phyloP scores from a whole-genome alignment of 306 rosid species.

The Pyrus pyrifolia region DNA sequence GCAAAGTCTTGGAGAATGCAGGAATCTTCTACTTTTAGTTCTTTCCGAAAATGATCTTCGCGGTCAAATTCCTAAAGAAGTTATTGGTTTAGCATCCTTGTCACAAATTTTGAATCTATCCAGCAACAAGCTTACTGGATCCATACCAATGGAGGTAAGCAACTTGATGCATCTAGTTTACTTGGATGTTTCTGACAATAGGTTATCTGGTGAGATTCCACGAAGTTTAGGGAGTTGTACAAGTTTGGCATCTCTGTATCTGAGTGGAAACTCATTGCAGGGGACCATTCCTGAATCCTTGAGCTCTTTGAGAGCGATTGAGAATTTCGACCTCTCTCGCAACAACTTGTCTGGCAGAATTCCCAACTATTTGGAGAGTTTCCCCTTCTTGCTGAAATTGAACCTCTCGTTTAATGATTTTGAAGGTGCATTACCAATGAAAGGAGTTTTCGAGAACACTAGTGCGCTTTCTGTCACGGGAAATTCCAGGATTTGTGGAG shows the following conservation, averaged over 20 bases:
- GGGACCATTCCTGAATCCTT: constrained; percentile 19
- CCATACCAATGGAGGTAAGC: constrained; percentile 11
- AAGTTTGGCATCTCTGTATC: background rate
- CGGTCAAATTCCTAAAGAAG: constrained; percentile 16
- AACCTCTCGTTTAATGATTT: constrained; percentile 25
- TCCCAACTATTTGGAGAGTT: background rate
- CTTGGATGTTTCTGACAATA: constrained; percentile 13
- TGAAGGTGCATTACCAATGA: constrained; percentile 10
- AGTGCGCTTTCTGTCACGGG: constrained; percentile 10
- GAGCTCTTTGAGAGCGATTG: constrained; percentile 14
- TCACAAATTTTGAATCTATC: constrained; percentile 1
- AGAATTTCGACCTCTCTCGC: background rate
- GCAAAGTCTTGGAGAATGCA: constrained; percentile 6
- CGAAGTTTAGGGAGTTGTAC: constrained; percentile 9
- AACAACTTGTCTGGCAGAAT: too few species aligned
- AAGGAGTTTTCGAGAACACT: constrained; percentile 18
- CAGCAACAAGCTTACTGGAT: constrained; percentile 16
- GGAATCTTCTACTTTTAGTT: background rate
- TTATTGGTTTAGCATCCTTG: constrained; percentile 7
- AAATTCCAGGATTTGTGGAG: constrained; percentile 14
- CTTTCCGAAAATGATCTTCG: constrained; percentile 12
- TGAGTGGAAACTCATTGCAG: constrained; percentile 14
- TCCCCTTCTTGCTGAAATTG: background rate
- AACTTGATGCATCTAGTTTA: background rate
- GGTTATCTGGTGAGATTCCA: constrained; percentile 16